Conservation (phyloP, 371 early-diverging fungal species). For the Mucor racemosus region DNA sequence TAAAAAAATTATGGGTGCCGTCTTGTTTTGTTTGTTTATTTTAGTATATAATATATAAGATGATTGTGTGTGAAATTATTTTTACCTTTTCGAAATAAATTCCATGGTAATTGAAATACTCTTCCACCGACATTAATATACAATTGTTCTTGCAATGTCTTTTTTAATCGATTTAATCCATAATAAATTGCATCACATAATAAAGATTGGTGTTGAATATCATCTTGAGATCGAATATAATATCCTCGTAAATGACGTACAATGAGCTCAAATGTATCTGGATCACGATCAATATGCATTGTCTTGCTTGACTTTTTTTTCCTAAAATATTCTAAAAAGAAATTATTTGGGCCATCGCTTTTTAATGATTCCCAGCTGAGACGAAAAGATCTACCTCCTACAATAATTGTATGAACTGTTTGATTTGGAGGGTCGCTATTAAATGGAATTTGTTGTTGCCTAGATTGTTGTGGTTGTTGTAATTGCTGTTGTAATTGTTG, state of each 20-base stretch:
- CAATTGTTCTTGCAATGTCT: conserved; percentile 47
- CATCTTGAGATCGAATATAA: conserved; percentile 55
- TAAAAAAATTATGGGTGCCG: conserved; percentile 46
- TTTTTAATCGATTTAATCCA: conserved; percentile 52
- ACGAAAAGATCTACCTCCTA: conserved; percentile 48
- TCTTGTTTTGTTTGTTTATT: conserved; percentile 20
- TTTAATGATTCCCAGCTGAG: conserved; percentile 53
- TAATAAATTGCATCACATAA: conserved; percentile 59
- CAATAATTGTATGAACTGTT: conserved; percentile 45
- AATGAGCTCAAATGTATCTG: conserved; percentile 60
- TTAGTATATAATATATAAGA: not conserved
- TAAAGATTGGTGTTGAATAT: conserved; percentile 52
- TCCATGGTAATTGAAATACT: conserved; percentile 46
- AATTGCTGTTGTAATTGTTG: not conserved
- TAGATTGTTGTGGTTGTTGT: not conserved
- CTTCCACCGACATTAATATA: conserved; percentile 56
- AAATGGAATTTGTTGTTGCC: not conserved
- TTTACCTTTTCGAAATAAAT: conserved; percentile 42
- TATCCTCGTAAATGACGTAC: conserved; percentile 68
- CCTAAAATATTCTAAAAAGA: conserved; percentile 44
- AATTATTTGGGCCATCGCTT: conserved; percentile 57
- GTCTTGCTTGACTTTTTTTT: conserved; percentile 35
- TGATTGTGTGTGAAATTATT: not conserved
- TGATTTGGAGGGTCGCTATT: conserved; percentile 34
- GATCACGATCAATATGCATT: conserved; percentile 65